Percentiles rank a stretch among this genome's conserved stretches.
These are phyloP conservation scores for Leucogyrophana mollusca DNA, from an alignment of 768 basidiomycete species.

Conservation along the genomic window DNA sequence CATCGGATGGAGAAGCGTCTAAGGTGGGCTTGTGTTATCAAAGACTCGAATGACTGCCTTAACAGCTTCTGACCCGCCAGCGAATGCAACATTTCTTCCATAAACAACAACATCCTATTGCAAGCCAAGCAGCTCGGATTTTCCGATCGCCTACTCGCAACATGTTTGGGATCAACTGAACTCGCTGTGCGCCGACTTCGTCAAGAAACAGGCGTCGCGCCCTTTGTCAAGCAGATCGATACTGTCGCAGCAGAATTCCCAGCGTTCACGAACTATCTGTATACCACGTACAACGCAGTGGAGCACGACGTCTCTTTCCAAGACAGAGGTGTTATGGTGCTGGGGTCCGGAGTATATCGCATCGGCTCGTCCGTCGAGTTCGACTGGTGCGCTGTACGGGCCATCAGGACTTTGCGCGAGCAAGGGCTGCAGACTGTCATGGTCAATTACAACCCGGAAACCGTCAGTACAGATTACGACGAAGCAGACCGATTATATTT, in stretches of 20 bases:
- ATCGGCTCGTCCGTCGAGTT: conserved; percentile 99
- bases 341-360: conserved; percentile 97
- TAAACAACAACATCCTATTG: conserved; percentile 62
- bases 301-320: conserved; percentile 90
- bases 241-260: conserved; percentile 99
- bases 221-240: conserved; percentile 98
- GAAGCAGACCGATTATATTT: conserved; percentile 98
- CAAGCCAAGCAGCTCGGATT: conserved; percentile 94
- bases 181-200: conserved; percentile 89
- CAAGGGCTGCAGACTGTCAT: conserved; percentile 93
- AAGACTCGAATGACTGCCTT: not conserved
- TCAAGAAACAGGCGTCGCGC: conserved; percentile 77
- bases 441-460: conserved; percentile 99
- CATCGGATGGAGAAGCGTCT: conserved; percentile 77
- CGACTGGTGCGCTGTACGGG: conserved; percentile 99
- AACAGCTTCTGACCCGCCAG: conserved; percentile 35
- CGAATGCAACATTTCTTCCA: conserved; percentile 58
- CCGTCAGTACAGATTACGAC: conserved; percentile 98
- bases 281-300: conserved; percentile 96
- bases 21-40: conserved; percentile 49
- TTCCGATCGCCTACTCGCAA: conserved; percentile 89
- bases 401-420: conserved; percentile 94
- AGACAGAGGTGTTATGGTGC: conserved; percentile 94
- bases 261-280: conserved; percentile 97
- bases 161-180: conserved; percentile 83